Percentiles rank a stretch among this genome's conserved stretches.
phyloP scores from a whole-genome alignment of 2,329 filamentous ascomycete species.

The Albophoma yamanashiensis region DNA sequence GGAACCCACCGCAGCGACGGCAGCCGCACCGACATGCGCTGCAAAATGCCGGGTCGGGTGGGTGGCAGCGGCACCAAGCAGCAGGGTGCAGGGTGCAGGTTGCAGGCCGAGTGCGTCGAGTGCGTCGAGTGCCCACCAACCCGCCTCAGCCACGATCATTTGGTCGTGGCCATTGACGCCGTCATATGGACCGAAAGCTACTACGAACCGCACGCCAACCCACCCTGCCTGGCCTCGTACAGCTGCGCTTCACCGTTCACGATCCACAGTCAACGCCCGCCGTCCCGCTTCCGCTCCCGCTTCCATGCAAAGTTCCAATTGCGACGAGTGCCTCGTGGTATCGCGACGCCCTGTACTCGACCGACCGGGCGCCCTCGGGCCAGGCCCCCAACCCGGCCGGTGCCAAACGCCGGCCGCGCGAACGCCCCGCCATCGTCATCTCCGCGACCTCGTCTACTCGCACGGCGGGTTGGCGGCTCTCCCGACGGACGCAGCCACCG shows the following conservation, averaged over 20 bases:
- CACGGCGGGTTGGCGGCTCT: background rate
- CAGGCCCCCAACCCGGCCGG: background rate
- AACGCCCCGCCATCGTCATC: background rate
- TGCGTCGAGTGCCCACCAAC: background rate
- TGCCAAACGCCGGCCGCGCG: background rate
- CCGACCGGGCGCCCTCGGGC: background rate
- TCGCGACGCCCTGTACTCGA: background rate
- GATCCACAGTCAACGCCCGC: background rate
- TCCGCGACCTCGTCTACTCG: background rate
- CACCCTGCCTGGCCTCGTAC: background rate
- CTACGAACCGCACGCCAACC: background rate
- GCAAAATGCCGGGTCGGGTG: background rate
- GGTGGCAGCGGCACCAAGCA: background rate
- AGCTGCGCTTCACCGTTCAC: background rate
- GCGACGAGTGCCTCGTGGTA: background rate
- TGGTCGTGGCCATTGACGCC: background rate
- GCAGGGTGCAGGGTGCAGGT: background rate
- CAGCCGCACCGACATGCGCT: background rate
- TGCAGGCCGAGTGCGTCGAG: too few relatives aligned
- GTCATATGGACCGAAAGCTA: background rate
- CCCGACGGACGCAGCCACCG: background rate
- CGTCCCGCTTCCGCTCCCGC: background rate
- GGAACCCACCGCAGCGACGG: background rate
- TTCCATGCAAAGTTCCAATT: background rate
- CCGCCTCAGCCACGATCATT: background rate